These are phyloP conservation scores for Ulmus americana DNA, from an alignment of 331 rosid species.

Conservation along the genomic window DNA sequence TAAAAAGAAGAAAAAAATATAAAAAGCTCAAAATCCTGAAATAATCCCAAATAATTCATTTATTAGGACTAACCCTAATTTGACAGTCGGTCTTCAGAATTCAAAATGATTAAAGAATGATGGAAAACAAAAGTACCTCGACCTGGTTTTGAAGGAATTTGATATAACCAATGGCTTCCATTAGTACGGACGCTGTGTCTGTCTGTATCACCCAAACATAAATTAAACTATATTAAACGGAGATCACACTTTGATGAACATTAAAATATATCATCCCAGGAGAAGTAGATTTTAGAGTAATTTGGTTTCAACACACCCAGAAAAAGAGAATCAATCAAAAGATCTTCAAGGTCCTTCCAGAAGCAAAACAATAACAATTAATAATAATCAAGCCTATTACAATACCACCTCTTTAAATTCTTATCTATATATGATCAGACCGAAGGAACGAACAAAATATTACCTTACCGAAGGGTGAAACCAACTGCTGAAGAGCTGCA, in stretches of 20 bases:
- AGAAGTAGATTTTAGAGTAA: too few species aligned
- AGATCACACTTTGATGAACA: background rate
- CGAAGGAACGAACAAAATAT: background rate
- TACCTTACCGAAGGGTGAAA: conserved; percentile 92
- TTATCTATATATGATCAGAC: background rate
- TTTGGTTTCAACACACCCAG: too few species aligned
- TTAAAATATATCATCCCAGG: background rate
- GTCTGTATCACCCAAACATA: conserved; percentile 53
- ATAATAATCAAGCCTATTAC: too few species aligned
- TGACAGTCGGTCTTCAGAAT: background rate
- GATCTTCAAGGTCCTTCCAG: too few species aligned
- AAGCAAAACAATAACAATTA: too few species aligned
- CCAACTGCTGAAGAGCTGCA: conserved; percentile 87
- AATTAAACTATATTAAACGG: background rate
- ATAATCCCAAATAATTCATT: too few species aligned
- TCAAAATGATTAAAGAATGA: background rate
- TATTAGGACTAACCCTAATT: too few species aligned
- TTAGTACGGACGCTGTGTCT: conserved; percentile 91
- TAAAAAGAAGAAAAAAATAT: too few species aligned
- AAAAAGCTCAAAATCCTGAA: too few species aligned
- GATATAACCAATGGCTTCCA: conserved; percentile 94
- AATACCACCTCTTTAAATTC: background rate
- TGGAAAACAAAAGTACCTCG: conserved; percentile 46
- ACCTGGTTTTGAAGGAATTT: conserved; percentile 92
- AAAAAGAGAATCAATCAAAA: too few species aligned